A percentile compares a stretch with the other conserved stretches of the same genome.
Conservation (phyloP, 441 rosid genomes). For the Jatropha multifida region DNA sequence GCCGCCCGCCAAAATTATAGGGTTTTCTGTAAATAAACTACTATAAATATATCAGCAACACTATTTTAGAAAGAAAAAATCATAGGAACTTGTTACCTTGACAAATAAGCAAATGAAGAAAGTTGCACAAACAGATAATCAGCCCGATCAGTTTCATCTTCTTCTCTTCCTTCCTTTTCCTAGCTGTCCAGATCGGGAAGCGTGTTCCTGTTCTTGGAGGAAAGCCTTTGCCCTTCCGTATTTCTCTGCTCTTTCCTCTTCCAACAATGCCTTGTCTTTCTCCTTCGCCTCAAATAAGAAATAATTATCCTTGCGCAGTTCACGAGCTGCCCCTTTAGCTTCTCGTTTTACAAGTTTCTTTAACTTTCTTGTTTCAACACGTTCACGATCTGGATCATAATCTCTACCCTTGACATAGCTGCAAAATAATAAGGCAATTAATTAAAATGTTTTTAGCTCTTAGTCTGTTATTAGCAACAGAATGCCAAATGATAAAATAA, state of each 20-base stretch:
- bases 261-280: conserved; percentile 41
- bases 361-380: conserved; percentile 63
- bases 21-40: background rate
- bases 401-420: conserved; percentile 86
- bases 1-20: background rate
- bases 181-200: conserved; percentile 78
- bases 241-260: conserved; percentile 67
- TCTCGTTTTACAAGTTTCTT: conserved; percentile 52
- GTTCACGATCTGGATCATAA: conserved; percentile 82
- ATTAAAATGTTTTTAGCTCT: conserved; percentile 1
- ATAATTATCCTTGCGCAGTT: conserved; percentile 77
- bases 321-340: conserved; percentile 73
- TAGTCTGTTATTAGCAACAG: background rate
- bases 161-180: conserved; percentile 81
- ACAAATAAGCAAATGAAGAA: background rate
- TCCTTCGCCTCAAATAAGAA: conserved; percentile 64
- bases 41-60: background rate
- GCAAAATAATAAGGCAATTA: conserved; percentile 36
- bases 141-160: conserved; percentile 32
- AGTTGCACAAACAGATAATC: background rate
- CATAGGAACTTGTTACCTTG: background rate
- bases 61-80: background rate
- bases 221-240: conserved; percentile 69
- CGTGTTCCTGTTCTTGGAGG: conserved; percentile 91
- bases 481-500: background rate